phyloP scores from a whole-genome alignment of 768 basidiomycete genomes.

The Pluteus cervinus region DNA sequence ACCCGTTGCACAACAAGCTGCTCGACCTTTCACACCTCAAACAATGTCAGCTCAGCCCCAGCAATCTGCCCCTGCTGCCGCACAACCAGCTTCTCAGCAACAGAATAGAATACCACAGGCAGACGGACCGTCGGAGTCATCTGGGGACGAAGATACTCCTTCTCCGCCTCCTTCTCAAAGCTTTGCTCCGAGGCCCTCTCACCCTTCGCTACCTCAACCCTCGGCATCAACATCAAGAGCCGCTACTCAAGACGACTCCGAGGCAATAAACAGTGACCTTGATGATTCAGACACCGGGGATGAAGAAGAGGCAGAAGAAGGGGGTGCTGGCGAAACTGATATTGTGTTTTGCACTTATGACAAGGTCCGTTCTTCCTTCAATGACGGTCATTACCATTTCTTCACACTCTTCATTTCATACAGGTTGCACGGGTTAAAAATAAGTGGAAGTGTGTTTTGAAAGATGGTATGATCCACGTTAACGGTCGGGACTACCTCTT shows the following conservation, averaged over 20 bases:
- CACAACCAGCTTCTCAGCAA: conserved; percentile 11
- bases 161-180: conserved; percentile 59
- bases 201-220: conserved; percentile 73
- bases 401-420: conserved; percentile 5
- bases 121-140: conserved; percentile 75
- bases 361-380: conserved; percentile 57
- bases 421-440: conserved; percentile 99
- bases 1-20: conserved; percentile 6
- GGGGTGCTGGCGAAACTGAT: conserved; percentile 69
- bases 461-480: conserved; percentile 96
- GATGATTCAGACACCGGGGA: conserved; percentile 91
- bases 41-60: conserved; percentile 19
- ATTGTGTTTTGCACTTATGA: conserved; percentile 99
- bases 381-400: conserved; percentile 3
- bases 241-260: conserved; percentile 45
- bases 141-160: conserved; percentile 52
- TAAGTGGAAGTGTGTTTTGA: conserved; percentile 98
- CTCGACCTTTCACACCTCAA: conserved; percentile 10
- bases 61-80: conserved; percentile 8
- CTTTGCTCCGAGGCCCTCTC: conserved; percentile 66
- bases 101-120: conserved; percentile 62
- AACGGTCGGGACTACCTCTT: conserved; percentile 98
- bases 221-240: conserved; percentile 26
- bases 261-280: conserved; percentile 94
- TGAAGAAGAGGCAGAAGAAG: conserved; percentile 80